Conservation (phyloP, 1,284 basidiomycete genomes). For the Ustilago tritici region DNA sequence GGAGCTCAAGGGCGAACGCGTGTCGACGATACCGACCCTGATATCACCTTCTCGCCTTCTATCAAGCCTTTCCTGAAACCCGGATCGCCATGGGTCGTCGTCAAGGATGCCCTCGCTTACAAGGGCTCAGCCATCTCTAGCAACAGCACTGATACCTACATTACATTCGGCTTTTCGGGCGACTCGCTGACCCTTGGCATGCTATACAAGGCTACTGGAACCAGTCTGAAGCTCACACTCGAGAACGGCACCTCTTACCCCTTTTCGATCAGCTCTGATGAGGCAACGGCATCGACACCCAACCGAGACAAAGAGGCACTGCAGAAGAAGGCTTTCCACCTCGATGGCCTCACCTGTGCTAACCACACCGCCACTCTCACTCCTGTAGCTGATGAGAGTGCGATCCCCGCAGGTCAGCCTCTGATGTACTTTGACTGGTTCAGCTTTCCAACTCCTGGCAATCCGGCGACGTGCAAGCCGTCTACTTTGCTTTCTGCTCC, state of each 20-base stretch:
- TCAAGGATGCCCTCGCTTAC: background rate
- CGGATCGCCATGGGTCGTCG: slow-evolving; percentile 10
- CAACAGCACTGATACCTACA: background rate
- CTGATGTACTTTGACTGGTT: slow-evolving; percentile 28
- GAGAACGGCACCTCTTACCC: slow-evolving; percentile 21
- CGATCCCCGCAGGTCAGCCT: background rate
- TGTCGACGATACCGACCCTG: slow-evolving; percentile 31
- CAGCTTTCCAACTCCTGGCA: slow-evolving; percentile 16
- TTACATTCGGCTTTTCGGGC: slow-evolving; percentile 27
- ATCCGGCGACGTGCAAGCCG: slow-evolving; percentile 5
- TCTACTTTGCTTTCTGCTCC: background rate
- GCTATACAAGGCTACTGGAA: slow-evolving; percentile 23
- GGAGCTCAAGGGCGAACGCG: slow-evolving; percentile 11
- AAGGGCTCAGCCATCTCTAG: slow-evolving; percentile 24
- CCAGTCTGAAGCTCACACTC: slow-evolving; percentile 14
- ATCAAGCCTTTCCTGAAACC: slow-evolving; percentile 14
- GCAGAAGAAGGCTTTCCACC: slow-evolving; percentile 26
- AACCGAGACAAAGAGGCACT: slow-evolving; percentile 8
- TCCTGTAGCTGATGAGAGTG: background rate
- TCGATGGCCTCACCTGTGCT: slow-evolving; percentile 14
- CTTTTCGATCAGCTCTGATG: slow-evolving; percentile 9
- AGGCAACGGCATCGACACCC: slow-evolving; percentile 15
- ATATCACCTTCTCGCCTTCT: slow-evolving; percentile 21
- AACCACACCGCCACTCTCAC: slow-evolving; percentile 30
- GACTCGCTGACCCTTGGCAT: slow-evolving; percentile 22